Percentiles rank a stretch among this genome's conserved stretches.
Conservation (phyloP, 257 asterid genomes). For the Forsythia viridissima region DNA sequence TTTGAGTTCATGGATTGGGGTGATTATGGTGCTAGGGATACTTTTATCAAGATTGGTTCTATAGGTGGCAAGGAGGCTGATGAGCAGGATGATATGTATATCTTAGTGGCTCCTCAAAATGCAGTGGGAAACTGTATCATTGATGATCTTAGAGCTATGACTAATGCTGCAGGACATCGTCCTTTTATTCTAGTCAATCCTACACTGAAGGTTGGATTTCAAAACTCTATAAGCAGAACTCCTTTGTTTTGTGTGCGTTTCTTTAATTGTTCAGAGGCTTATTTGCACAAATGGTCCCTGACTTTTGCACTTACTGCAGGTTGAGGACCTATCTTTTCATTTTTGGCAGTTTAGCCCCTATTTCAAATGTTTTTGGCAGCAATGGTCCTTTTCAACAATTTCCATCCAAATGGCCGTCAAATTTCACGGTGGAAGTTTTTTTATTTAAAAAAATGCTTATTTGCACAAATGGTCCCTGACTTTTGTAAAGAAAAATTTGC, state of each 20-base stretch:
- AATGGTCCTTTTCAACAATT: too few relatives aligned
- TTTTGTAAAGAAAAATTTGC: too few relatives aligned
- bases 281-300: too few relatives aligned
- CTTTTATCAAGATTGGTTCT: slow-evolving; percentile 79
- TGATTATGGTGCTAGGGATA: slow-evolving; percentile 76
- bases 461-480: too few relatives aligned
- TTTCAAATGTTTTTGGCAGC: too few relatives aligned
- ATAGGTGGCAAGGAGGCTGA: slow-evolving; percentile 89
- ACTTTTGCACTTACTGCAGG: too few relatives aligned
- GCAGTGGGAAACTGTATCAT: slow-evolving; percentile 93
- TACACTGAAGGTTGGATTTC: slow-evolving; percentile 60
- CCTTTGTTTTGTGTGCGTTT: background rate
- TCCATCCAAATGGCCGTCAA: too few relatives aligned
- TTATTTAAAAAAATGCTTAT: too few relatives aligned
- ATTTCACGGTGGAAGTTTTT: too few relatives aligned
- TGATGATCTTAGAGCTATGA: slow-evolving; percentile 87
- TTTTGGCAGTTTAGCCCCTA: too few relatives aligned
- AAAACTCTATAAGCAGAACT: slow-evolving; percentile 2
- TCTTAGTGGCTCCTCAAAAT: slow-evolving; percentile 98
- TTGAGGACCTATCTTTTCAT: too few relatives aligned
- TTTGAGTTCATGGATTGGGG: slow-evolving; percentile 99
- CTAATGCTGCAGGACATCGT: slow-evolving; percentile 87
- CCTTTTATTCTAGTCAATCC: slow-evolving; percentile 90
- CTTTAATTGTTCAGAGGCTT: background rate
- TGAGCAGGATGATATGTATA: slow-evolving; percentile 82